Evolutionary conservation across 2,329 filamentous ascomycete species (phyloP), one percentile per base, ranked within the genome.

Genomic region (Leptographium radiaticola): DNA sequence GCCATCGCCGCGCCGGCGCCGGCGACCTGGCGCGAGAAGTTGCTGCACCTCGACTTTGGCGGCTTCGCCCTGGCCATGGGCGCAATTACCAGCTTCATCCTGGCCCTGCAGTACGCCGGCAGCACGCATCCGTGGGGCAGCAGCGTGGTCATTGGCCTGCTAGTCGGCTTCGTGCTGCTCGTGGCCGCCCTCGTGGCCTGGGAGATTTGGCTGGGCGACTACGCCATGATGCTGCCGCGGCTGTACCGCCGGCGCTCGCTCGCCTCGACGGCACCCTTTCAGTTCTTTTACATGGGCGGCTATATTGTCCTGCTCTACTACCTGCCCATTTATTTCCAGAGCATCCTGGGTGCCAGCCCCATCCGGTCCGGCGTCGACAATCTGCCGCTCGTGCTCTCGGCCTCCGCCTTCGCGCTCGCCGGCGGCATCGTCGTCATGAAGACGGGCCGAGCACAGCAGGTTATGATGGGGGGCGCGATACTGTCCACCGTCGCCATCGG

Each of bases 311-410:
- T 68, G 0, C 62, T 73, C 1, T 75, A 71, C 63, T 74, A 73
- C 53, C 62, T 76, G 3, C 73, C 75, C 0, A 66, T 76, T 54
- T 77, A 74, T 65, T 75, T 78, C 25, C 71, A 78, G 62, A 68
- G 70, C 34, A 66, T 76, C 55, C 68, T 67, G 52, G 66, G 64
- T 16, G 64, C 64, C 20, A 63, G 61, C 10, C 65, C 70, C 4
- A 66, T 66, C 15, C 57, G 63, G 6, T 63, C 61, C 1, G 70
- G 69, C 2, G 66, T 73, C 15, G 45, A 44, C 51, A 68, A 66
- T 51, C 60, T 72, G 6, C 65, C 70, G 4, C 59, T 66, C 10
- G 61, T 68, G 16, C 59, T 65, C 6, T 59, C 65, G 34, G 34
- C 34, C 9, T 3, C 9, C 8, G 34, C 8, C 4, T 36, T 36